phyloP scores from a whole-genome alignment of 371 early-diverging fungal genomes.

The Funneliformis caledonium region DNA sequence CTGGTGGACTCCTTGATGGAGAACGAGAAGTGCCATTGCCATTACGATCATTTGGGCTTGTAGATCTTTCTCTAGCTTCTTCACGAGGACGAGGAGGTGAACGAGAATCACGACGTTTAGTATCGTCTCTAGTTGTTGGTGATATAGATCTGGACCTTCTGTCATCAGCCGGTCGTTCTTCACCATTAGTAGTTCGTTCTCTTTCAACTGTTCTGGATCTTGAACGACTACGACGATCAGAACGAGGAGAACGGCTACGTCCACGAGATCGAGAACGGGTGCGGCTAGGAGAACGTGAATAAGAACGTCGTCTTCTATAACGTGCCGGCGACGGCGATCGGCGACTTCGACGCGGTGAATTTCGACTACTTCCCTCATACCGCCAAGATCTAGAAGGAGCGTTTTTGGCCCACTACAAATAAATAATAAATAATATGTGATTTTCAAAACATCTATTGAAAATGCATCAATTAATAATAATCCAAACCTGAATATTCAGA shows the following conservation, averaged over 20 bases:
- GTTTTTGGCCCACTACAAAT: conserved; percentile 67
- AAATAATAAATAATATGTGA: not conserved
- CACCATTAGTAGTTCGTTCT: conserved; percentile 22
- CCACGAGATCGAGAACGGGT: conserved; percentile 49
- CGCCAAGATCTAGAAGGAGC: conserved; percentile 70
- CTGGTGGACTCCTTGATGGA: not conserved
- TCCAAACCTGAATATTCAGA: conserved; percentile 75
- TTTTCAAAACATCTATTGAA: not conserved
- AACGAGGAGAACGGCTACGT: conserved; percentile 45
- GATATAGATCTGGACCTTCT: conserved; percentile 13
- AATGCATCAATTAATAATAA: not conserved
- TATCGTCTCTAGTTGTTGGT: not conserved
- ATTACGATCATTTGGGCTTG: not conserved
- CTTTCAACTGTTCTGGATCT: conserved; percentile 27
- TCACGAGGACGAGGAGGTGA: conserved; percentile 15
- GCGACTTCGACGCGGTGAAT: conserved; percentile 47
- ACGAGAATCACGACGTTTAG: conserved; percentile 4
- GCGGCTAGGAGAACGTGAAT: conserved; percentile 46
- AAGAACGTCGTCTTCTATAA: conserved; percentile 45
- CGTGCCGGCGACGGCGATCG: conserved; percentile 44
- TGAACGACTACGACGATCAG: conserved; percentile 41
- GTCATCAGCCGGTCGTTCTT: conserved; percentile 7
- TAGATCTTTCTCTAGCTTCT: conserved; percentile 15
- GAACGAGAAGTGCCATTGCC: not conserved
- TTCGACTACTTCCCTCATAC: conserved; percentile 52